Percentiles rank a stretch among this genome's conserved stretches.
Evolutionary conservation across 1,139 yeast genomes (phyloP).

Genomic region (Saccharomyces uvarum): DNA sequence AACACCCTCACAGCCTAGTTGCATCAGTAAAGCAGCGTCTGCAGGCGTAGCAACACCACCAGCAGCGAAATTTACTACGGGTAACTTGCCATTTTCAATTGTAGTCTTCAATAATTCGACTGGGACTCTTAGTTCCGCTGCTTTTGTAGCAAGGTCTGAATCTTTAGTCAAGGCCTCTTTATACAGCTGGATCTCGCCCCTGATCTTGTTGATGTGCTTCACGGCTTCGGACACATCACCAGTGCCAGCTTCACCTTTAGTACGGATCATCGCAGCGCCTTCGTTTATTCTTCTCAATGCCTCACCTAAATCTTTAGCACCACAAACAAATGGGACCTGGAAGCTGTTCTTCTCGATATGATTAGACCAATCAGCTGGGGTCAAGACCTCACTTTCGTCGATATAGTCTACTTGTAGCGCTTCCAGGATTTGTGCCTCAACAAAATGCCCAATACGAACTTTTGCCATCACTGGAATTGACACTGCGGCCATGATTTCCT

Average conservation of each 20-base stretch:
- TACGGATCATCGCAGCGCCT: slow-evolving; percentile 85
- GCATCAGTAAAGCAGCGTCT: slow-evolving; percentile 85
- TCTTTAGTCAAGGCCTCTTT: no score
- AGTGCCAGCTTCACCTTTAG: slow-evolving; percentile 54
- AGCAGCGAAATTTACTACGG: slow-evolving; percentile 84
- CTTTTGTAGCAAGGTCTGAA: slow-evolving; percentile 23
- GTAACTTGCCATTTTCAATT: slow-evolving; percentile 55
- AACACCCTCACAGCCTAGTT: slow-evolving; percentile 82
- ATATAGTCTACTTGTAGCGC: slow-evolving; percentile 71
- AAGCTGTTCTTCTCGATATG: slow-evolving; percentile 59
- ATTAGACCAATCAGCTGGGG: slow-evolving; percentile 66
- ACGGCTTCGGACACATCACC: no score
- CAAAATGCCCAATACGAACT: slow-evolving; percentile 77
- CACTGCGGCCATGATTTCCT: slow-evolving; percentile 59
- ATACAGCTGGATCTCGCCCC: no score
- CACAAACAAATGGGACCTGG: slow-evolving; percentile 78
- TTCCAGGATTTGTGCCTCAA: slow-evolving; percentile 75
- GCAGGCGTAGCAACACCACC: slow-evolving; percentile 90
- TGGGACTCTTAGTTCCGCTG: slow-evolving; percentile 57
- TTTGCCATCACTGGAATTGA: slow-evolving; percentile 83
- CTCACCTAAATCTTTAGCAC: slow-evolving; percentile 78
- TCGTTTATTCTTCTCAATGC: slow-evolving; percentile 74
- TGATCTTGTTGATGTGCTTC: no score
- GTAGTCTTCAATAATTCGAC: slow-evolving; percentile 44
- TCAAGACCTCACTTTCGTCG: slow-evolving; percentile 78